Base-by-base conservation (phyloP, 2,329 filamentous ascomycete species). In the Sclerotinia glacialis region DNA sequence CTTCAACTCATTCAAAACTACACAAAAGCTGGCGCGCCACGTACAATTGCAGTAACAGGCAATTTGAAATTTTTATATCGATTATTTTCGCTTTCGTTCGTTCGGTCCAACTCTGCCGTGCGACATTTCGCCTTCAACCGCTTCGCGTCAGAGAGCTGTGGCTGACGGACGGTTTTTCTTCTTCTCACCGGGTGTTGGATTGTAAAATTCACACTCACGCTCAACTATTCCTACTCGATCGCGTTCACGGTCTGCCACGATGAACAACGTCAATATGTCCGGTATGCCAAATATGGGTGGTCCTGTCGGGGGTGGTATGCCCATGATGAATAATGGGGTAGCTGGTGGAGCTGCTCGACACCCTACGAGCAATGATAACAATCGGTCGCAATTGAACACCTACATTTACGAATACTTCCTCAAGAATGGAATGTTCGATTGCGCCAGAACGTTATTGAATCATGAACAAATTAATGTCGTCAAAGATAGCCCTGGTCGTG, bases 401-500 rank as follows among this genome's bases (percentile, higher is more conserved):
- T 93, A 93, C 78, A 95, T 95, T 72, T 95, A 94, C 83, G 91
- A 95, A 76, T 94, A 95, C 78, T 94, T 98, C 71, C 82, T 97
- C 71, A 92, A 91, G 75, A 90, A 92, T 77, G 85, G 88, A 72
- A 92, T 97, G 84, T 89, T 86, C 76, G 91, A 95, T 71, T 89
- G 91, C 76, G 95, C 95, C 71, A 87, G 92, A 72, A 85, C 88
- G 59, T 83, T 97, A 68, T 80, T 91, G 66, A 83, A 85, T 54
- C 83, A 85, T 77, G 86, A 90, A 71, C 83, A 89, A 75, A 80
- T 92, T 70, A 90, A 88, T 73, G 81, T 88, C 54, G 60, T 83
- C 65, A 91, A 91, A 74, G 88, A 89, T 66, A 90, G 86, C 73
- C 86, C 89, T n/a, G 85, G 85, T 69, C 85, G 84, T 75, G 89